Evolutionary conservation across 2,329 filamentous ascomycete genomes (phyloP), one percentile per base, ranked within the genome.

Genomic region (Podosphaera xanthii): DNA sequence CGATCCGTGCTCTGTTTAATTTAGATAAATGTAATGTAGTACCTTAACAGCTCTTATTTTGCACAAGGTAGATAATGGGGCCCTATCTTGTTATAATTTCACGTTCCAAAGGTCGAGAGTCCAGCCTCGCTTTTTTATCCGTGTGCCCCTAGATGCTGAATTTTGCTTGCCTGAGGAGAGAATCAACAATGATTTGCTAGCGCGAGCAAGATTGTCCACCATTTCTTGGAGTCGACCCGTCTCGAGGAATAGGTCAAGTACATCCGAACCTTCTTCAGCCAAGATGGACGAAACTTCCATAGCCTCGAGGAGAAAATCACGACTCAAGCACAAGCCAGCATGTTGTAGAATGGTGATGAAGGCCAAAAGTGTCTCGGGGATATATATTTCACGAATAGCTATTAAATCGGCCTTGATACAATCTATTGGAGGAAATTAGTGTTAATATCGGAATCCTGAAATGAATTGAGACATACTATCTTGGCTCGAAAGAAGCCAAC

Each of bases 261-360:
- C 71, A 64, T 84, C 82, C 33, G 82, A 82, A 61, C 77, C 78
- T 63, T 82, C 80, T 60, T 84, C 81, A 1, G 91, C 87, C 57
- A 95, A 78, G 1, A 82, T 69, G 0, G 83, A 81, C 0, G 88
- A 83, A 14, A 98, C 75, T 61, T 95, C 87, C 86, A 98, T 91
- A 66, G 84, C 86, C 67, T 91, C 83, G 34, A 92, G 77, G 22
- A 94, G 76, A 63, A 84, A 79, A 60, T 91, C 86, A 50, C 88
- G 82, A 53, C 82, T 84, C 50, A 94, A 74, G 56, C 80, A 77
- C 54, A 81, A 82, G 2, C 87, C 88, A 0, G 86, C 84, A 67
- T 85, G 86, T 69, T 94, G 86, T 57, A 97, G 74, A 1, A 86
- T 83, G 65, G 80, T 83, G 68, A 92, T 81, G 69, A 92, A 96